These are phyloP conservation scores for Hordeum pubiflorum DNA, from an alignment of 202 grass and related monocot species.

Conservation along the genomic window DNA sequence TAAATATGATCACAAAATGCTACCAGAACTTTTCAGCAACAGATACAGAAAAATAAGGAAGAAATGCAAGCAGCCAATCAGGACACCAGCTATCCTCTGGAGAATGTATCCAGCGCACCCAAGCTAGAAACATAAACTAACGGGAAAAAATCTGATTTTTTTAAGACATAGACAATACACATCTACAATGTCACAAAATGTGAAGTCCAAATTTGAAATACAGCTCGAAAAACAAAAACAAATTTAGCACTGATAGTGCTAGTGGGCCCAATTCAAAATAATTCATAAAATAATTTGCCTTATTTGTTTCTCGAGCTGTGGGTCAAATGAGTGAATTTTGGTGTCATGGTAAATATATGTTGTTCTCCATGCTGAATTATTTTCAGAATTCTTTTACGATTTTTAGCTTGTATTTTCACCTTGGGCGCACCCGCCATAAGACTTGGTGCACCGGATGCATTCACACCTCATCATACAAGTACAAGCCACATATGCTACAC, in stretches of 20 bases:
- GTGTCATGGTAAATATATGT: neutral
- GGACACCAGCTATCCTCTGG: neutral
- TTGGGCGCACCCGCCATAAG: neutral
- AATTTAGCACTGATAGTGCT: neutral
- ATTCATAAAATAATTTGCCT: neutral
- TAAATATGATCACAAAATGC: conserved; percentile 8
- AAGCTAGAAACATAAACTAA: neutral
- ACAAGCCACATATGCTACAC: neutral
- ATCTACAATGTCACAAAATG: neutral
- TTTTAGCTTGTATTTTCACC: neutral
- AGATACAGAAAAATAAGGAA: neutral
- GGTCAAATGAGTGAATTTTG: neutral
- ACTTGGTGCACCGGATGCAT: neutral
- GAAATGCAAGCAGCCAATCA: conserved; percentile 2
- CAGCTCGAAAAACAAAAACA: neutral
- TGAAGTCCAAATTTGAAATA: neutral
- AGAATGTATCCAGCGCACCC: neutral
- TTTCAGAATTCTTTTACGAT: neutral
- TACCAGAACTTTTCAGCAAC: neutral
- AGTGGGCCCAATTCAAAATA: neutral
- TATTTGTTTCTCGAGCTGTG: neutral
- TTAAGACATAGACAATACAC: neutral
- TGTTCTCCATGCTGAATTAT: conserved; percentile 1
- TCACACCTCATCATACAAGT: neutral
- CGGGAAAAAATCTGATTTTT: neutral